Evolutionary conservation across 1,284 basidiomycete genomes (phyloP), one percentile per base, ranked within the genome.

Genomic region (Pterulicium gracile): DNA sequence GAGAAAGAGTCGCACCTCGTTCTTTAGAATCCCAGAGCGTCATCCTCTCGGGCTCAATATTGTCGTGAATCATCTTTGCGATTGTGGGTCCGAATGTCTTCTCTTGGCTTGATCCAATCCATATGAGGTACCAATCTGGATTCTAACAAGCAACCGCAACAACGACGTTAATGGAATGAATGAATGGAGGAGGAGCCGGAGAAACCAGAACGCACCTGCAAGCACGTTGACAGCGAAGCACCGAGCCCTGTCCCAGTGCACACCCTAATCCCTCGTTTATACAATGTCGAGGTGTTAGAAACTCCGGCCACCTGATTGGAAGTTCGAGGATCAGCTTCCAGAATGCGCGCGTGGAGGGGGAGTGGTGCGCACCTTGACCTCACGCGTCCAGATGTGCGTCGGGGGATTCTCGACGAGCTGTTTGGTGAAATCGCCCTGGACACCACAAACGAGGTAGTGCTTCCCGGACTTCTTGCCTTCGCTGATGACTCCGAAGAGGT

Each of bases 231-330:
- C 15, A 88, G 70, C 1, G 82, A 83, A 22, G 86, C 84, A 22
- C 86, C 85, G 41, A 88, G 74, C 45, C 86, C 85, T n/a, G 85
- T 88, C 35, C 85, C 86, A 2, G 86, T 88, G 61, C 86, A 88
- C 51, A 88, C 79, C 57, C 84, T 79, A 56, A 88, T 79, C 17
- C 85, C 86, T 50, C 85, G 77, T 54, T 72, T 83, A 62, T 88
- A 88, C 13, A 88, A 56, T 1, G 67, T 74, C 3, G 83, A 86
- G 1, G 83, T 85, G 58, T 88, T 82, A 17, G 84, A 85, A 35
- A 88, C 80, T 50, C 82, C 85, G 17, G 84, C 85, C 53, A 87
- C 78, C 81, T 39, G 15, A 18, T 39, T n/a, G n/a, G n/a, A n/a
- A n/a, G n/a, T n/a, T n/a, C 75, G 47, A 17, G 35, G 45, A 47